Conservation (phyloP, 75 land plant species). For the Sequoia sempervirens region DNA sequence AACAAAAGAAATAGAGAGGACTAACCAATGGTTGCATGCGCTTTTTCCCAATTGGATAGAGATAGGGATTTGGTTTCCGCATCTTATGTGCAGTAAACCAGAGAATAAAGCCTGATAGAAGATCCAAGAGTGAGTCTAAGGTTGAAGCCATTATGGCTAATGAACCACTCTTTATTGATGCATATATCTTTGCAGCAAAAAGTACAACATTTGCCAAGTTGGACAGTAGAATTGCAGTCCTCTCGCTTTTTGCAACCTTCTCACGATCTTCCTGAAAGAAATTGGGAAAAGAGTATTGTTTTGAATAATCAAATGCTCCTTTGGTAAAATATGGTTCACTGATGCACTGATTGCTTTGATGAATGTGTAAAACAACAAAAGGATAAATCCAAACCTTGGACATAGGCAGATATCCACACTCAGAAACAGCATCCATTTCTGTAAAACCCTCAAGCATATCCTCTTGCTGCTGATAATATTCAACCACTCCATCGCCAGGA, state of each 20-base stretch:
- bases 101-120: slow-evolving; percentile 85
- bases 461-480: slow-evolving; percentile 92
- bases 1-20: background rate
- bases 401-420: slow-evolving; percentile 63
- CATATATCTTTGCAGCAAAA: slow-evolving; percentile 81
- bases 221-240: slow-evolving; percentile 70
- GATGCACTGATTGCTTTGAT: background rate
- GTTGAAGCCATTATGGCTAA: slow-evolving; percentile 95
- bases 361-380: background rate
- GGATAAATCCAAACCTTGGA: slow-evolving; percentile 42
- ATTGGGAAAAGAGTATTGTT: slow-evolving; percentile 2
- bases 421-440: slow-evolving; percentile 85
- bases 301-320: background rate
- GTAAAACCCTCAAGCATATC: slow-evolving; percentile 86
- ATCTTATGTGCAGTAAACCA: slow-evolving; percentile 90
- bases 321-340: background rate
- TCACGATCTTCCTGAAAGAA: slow-evolving; percentile 77
- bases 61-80: slow-evolving; percentile 77
- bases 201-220: slow-evolving; percentile 79
- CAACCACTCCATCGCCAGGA: slow-evolving; percentile 66
- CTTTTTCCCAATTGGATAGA: slow-evolving; percentile 90
- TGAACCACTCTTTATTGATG: slow-evolving; percentile 78
- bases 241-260: slow-evolving; percentile 60
- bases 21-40: slow-evolving; percentile 94
- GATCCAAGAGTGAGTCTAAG: slow-evolving; percentile 83